Evolutionary conservation across 306 rosid species (phyloP).

Genomic region (Medicago ruthenica): DNA sequence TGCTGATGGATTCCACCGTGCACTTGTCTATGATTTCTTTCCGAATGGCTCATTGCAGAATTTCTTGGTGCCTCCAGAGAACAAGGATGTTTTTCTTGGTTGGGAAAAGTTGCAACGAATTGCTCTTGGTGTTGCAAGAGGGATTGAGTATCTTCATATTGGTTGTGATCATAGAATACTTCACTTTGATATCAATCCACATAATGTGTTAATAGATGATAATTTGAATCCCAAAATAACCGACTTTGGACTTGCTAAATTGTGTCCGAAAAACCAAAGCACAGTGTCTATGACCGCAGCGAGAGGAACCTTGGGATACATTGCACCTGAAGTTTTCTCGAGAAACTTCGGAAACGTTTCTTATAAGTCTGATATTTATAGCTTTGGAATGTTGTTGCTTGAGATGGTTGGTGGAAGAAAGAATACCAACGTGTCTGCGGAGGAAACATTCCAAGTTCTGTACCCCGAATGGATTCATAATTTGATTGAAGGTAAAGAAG

Average conservation of each 20-base stretch:
- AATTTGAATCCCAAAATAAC: constrained; percentile 48
- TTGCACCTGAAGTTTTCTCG: constrained; percentile 47
- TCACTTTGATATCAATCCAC: constrained; percentile 53
- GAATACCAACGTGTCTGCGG: not conserved
- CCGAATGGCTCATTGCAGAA: constrained; percentile 48
- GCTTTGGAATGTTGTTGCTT: constrained; percentile 46
- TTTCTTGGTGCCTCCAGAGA: constrained; percentile 19
- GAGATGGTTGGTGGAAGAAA: constrained; percentile 51
- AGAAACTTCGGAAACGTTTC: constrained; percentile 49
- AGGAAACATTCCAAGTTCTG: not conserved
- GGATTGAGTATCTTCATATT: constrained; percentile 47
- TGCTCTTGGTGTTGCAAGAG: constrained; percentile 46
- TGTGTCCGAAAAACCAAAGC: constrained; percentile 48
- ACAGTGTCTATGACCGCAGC: constrained; percentile 42
- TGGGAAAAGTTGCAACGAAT: constrained; percentile 50
- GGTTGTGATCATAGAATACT: constrained; percentile 52
- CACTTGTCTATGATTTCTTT: constrained; percentile 45
- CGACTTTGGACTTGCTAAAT: constrained; percentile 51
- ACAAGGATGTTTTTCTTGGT: constrained; percentile 32
- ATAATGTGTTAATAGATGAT: constrained; percentile 45
- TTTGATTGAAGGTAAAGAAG: constrained; percentile 31
- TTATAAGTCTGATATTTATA: constrained; percentile 49
- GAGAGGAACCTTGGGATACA: constrained; percentile 50
- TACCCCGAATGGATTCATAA: constrained; percentile 53
- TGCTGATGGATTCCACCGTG: constrained; percentile 38